Evolutionary conservation across 768 basidiomycete species (phyloP).

Genomic region (Amanita pallidorosea): DNA sequence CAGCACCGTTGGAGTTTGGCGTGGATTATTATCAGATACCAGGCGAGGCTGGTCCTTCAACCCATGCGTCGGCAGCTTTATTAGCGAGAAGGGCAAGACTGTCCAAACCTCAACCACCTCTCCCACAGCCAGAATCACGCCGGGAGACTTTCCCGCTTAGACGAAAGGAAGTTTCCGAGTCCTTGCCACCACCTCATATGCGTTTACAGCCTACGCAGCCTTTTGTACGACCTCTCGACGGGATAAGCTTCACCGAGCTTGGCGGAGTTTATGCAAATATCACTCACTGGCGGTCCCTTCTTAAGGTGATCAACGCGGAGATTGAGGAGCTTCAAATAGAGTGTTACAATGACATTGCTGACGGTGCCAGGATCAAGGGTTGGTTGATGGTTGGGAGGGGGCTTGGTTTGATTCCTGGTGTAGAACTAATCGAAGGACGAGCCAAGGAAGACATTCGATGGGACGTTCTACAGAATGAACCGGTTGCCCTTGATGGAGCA

Average conservation of each 20-base stretch:
- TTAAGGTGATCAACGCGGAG: constrained; percentile 66
- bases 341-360: constrained; percentile 63
- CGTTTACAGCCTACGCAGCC: constrained; percentile 60
- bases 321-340: constrained; percentile 59
- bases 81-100: constrained; percentile 18
- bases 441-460: constrained; percentile 79
- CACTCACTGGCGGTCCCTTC: constrained; percentile 52
- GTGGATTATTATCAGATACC: constrained; percentile 14
- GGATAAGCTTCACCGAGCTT: constrained; percentile 55
- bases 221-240: constrained; percentile 67
- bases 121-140: constrained; percentile 18
- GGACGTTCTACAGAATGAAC: constrained; percentile 60
- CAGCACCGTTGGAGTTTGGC: constrained; percentile 28
- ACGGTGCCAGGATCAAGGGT: constrained; percentile 58
- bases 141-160: constrained; percentile 63
- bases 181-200: constrained; percentile 52
- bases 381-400: constrained; percentile 73
- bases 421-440: constrained; percentile 65
- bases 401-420: constrained; percentile 46
- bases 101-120: constrained; percentile 19
- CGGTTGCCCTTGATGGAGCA: constrained; percentile 30
- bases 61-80: background rate
- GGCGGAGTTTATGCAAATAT: constrained; percentile 61
- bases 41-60: constrained; percentile 1
- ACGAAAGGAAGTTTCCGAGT: constrained; percentile 16